These are phyloP conservation scores for Termitomyces sp. DNA, from an alignment of 768 basidiomycete genomes.

Conservation along the genomic window DNA sequence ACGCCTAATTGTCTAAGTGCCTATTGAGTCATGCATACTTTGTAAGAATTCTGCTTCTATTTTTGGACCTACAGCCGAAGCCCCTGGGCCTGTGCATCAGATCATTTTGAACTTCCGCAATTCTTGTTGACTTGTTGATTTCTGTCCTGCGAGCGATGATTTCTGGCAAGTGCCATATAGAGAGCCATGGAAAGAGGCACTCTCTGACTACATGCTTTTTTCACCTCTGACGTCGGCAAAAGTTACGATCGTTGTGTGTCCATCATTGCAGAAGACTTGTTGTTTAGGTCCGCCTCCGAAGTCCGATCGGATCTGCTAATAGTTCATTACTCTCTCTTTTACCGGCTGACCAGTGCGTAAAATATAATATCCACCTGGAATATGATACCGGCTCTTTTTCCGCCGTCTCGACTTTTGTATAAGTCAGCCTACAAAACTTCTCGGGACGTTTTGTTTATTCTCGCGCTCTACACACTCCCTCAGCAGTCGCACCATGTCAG, in stretches of 20 bases:
- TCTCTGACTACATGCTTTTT: no score
- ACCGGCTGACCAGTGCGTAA: neutral
- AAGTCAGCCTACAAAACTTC: neutral
- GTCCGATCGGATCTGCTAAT: neutral
- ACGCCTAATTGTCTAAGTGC: no score
- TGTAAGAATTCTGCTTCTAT: no score
- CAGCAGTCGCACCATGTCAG: neutral
- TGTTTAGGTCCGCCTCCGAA: no score
- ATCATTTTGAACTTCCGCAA: no score
- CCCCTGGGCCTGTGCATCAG: no score
- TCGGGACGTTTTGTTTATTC: neutral
- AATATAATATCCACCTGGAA: neutral
- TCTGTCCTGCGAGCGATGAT: no score
- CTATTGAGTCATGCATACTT: no score
- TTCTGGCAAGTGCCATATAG: no score
- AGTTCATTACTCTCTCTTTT: neutral
- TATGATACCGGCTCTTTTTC: neutral
- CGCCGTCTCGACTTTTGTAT: neutral
- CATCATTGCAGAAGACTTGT: neutral
- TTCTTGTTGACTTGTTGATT: neutral
- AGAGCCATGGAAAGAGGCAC: neutral
- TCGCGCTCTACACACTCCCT: neutral
- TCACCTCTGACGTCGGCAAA: neutral
- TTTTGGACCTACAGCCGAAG: no score
- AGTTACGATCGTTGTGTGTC: neutral